These are phyloP conservation scores for Pyrrhoderma noxium DNA, from an alignment of 1,284 basidiomycete species.

Conservation along the genomic window DNA sequence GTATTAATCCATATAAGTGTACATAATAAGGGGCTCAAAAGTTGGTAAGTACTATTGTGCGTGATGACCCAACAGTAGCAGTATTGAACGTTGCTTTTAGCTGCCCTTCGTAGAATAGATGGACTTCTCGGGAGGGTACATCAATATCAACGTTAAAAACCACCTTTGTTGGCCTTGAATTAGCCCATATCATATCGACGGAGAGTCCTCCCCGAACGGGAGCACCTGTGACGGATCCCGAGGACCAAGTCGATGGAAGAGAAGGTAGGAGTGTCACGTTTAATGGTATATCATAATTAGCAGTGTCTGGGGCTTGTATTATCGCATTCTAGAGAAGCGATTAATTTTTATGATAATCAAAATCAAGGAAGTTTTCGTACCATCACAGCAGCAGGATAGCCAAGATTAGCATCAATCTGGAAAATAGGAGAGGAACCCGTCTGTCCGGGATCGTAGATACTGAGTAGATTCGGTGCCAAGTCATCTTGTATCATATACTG, in stretches of 20 bases:
- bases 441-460: conserved; percentile 47
- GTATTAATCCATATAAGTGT: too few species aligned
- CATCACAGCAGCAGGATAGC: conserved; percentile 57
- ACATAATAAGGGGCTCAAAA: too few species aligned
- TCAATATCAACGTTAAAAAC: conserved; percentile 30
- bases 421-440: conserved; percentile 40
- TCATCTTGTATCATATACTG: conserved; percentile 57
- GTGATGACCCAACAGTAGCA: too few species aligned
- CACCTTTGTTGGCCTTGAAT: conserved; percentile 36
- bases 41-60: too few species aligned
- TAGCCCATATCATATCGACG: conserved; percentile 47
- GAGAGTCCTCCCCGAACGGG: conserved; percentile 56
- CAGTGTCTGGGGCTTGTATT: conserved; percentile 59
- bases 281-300: conserved; percentile 40
- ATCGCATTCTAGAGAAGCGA: conserved; percentile 47
- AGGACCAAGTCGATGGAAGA: conserved; percentile 52
- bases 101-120: conserved; percentile 40
- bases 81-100: conserved; percentile 33
- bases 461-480: conserved; percentile 59
- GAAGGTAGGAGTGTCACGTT: conserved; percentile 56
- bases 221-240: conserved; percentile 50
- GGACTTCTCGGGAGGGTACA: conserved; percentile 31
- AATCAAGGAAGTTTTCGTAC: conserved; percentile 30
- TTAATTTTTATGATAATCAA: not conserved
- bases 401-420: conserved; percentile 74